phyloP scores from a whole-genome alignment of 352 stramenopile genomes.

The Ophiocytium majus region DNA sequence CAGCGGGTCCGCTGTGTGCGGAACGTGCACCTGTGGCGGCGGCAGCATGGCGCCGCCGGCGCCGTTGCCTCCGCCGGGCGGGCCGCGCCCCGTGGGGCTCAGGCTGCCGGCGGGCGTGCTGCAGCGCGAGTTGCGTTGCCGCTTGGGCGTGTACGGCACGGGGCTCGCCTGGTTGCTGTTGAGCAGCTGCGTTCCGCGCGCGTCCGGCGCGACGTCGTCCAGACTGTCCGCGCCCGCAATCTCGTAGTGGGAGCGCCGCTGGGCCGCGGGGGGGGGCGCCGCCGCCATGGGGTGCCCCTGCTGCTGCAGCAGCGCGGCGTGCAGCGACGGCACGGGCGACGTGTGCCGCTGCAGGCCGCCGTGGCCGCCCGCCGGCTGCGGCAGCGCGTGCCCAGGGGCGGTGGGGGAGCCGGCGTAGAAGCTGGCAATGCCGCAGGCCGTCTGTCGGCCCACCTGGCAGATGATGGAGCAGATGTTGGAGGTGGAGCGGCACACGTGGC shows the following conservation, averaged over 20 bases:
- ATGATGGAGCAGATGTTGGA: conserved; percentile 53
- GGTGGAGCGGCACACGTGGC: conserved; percentile 38
- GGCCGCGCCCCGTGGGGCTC: neutral
- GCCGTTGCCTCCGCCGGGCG: too few relatives aligned
- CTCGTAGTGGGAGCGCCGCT: neutral
- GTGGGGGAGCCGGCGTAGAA: neutral
- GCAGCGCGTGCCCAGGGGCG: neutral
- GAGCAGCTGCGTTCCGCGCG: neutral
- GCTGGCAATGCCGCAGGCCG: neutral
- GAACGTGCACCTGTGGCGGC: neutral
- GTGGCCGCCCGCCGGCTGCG: neutral
- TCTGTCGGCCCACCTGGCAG: conserved; percentile 25
- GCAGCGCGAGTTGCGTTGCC: neutral
- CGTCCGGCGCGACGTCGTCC: neutral
- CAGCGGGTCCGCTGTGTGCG: too few relatives aligned
- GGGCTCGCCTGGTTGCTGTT: neutral
- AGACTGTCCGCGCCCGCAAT: neutral
- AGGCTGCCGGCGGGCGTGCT: neutral
- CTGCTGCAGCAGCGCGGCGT: too few relatives aligned
- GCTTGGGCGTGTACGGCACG: conserved; percentile 17
- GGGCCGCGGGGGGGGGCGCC: too few relatives aligned
- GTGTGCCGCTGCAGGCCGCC: too few relatives aligned
- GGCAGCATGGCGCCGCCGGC: neutral
- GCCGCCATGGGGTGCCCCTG: too few relatives aligned
- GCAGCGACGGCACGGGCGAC: too few relatives aligned